A percentile compares a stretch with the other conserved stretches of the same genome.
phyloP scores from a whole-genome alignment of 306 rosid genomes.

The Bauhinia variegata region DNA sequence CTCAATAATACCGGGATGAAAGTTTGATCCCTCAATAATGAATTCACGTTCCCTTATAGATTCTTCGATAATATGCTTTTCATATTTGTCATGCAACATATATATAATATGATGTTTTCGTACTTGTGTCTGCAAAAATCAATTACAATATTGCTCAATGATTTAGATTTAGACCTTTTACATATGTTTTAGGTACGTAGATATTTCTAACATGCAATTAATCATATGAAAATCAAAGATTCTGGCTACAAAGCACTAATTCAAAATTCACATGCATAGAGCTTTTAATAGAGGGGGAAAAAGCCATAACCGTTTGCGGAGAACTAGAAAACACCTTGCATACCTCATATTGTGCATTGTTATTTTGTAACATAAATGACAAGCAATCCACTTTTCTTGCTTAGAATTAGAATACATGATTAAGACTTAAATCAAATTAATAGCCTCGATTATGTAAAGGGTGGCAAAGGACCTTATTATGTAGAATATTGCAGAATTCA shows the following conservation, averaged over 20 bases:
- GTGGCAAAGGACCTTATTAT: too few relatives aligned
- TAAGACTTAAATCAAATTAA: too few relatives aligned
- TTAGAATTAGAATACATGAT: background rate
- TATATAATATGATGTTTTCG: slow-evolving; percentile 11
- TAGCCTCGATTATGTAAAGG: too few relatives aligned
- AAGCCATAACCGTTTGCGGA: background rate
- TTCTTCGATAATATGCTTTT: slow-evolving; percentile 36
- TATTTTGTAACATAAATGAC: background rate
- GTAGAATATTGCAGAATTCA: slow-evolving; percentile 23
- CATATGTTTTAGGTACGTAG: slow-evolving; percentile 25
- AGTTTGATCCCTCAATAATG: slow-evolving; percentile 29
- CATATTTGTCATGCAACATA: slow-evolving; percentile 14
- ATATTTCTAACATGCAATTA: slow-evolving; percentile 32
- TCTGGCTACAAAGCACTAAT: slow-evolving; percentile 37
- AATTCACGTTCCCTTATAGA: slow-evolving; percentile 36
- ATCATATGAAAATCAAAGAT: slow-evolving; percentile 12
- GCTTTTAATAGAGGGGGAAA: background rate
- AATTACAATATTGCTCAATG: slow-evolving; percentile 38
- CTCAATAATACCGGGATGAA: background rate
- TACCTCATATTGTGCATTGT: background rate
- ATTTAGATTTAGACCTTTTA: slow-evolving; percentile 38
- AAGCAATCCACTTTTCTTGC: background rate
- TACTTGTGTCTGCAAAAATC: slow-evolving; percentile 1
- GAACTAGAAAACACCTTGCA: background rate
- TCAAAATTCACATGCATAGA: slow-evolving; percentile 32